Evolutionary conservation across 139 green algal genomes (phyloP).

Genomic region (Volvox reticuliferus): DNA sequence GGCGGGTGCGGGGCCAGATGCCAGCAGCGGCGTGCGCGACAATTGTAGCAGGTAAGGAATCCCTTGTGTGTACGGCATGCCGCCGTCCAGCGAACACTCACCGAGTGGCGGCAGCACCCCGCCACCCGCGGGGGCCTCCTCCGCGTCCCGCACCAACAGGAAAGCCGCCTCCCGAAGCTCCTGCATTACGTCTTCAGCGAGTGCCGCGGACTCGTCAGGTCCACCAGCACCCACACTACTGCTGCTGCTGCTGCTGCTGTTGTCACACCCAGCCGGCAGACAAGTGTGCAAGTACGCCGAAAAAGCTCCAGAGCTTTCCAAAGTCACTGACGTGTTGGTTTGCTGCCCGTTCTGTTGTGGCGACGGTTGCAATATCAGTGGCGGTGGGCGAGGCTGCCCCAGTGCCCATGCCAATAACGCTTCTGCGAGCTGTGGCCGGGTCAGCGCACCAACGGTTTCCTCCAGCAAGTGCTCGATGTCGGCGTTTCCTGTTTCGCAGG

Average conservation of each 20-base stretch:
- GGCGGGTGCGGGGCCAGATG: no score
- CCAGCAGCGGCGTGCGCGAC: no score
- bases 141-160: conserved; percentile 34
- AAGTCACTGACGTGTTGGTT: no score
- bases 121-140: background rate
- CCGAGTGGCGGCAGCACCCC: conserved; percentile 14
- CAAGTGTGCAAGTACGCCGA: no score
- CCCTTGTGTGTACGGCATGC: no score
- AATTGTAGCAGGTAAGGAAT: no score
- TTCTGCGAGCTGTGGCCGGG: conserved; percentile 25
- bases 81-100: background rate
- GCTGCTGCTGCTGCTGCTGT: background rate
- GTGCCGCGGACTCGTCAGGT: background rate
- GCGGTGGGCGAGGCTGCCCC: background rate
- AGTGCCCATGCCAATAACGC: conserved; percentile 5
- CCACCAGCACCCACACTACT: no score
- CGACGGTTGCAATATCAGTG: background rate
- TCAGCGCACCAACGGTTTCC: background rate
- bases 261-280: background rate
- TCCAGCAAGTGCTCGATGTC: background rate
- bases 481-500: background rate
- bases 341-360: background rate
- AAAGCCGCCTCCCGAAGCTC: conserved; percentile 40
- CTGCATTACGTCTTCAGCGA: background rate
- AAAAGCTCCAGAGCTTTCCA: no score